Percentiles rank a stretch among this genome's conserved stretches.
phyloP scores from a whole-genome alignment of 768 basidiomycete species.

The Dacryopinax primogenitus region DNA sequence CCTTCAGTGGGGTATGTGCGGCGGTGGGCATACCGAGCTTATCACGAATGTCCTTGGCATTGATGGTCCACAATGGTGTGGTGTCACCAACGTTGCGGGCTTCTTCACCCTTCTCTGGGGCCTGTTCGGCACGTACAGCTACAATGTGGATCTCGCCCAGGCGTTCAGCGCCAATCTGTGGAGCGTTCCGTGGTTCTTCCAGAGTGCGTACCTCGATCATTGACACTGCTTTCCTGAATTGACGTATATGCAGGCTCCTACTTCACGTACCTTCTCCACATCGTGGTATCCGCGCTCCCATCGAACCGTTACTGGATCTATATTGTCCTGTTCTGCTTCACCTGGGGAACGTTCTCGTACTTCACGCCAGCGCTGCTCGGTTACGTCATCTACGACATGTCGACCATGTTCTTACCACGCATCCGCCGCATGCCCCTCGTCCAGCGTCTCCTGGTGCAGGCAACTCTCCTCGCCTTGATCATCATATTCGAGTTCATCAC shows the following conservation, averaged over 20 bases:
- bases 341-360: conserved; percentile 24
- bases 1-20: conserved; percentile 23
- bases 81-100: conserved; percentile 20
- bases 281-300: conserved; percentile 24
- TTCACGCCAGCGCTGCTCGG: conserved; percentile 13
- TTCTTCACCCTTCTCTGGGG: conserved; percentile 22
- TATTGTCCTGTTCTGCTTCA: conserved; percentile 21
- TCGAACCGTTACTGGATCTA: conserved; percentile 24
- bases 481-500: conserved; percentile 22
- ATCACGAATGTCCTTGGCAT: conserved; percentile 24
- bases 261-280: conserved; percentile 15
- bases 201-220: conserved; percentile 21
- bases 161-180: conserved; percentile 24
- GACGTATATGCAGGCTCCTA: not conserved
- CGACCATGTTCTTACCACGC: not conserved
- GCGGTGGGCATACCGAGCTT: conserved; percentile 16
- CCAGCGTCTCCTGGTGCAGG: conserved; percentile 20
- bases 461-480: conserved; percentile 19
- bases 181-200: conserved; percentile 25
- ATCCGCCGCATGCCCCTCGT: conserved; percentile 21
- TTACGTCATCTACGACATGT: not conserved
- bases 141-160: conserved; percentile 20
- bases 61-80: conserved; percentile 22
- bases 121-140: conserved; percentile 22
- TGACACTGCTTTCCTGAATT: not conserved